Evolutionary conservation across 495 filamentous ascomycete genomes (phyloP).

Genomic region (Stereocaulon alpinum): DNA sequence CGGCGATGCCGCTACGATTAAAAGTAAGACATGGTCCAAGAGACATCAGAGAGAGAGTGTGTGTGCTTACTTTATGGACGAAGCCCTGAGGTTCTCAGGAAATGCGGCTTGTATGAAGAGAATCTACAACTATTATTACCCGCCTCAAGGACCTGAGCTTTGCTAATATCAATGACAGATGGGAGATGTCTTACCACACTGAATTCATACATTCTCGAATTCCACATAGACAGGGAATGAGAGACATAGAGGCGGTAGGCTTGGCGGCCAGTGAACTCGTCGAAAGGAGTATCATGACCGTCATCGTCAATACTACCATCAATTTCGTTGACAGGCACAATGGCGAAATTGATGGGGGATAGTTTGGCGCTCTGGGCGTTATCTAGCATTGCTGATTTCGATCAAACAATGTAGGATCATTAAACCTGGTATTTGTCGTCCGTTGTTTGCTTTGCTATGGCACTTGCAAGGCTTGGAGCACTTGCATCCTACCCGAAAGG

Average conservation of each 20-base stretch:
- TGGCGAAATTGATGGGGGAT: neutral
- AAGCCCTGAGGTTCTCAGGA: conserved; percentile 34
- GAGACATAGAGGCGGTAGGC: conserved; percentile 33
- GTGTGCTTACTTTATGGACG: conserved; percentile 29
- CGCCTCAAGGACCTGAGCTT: conserved; percentile 11
- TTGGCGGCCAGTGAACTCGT: neutral
- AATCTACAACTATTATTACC: conserved; percentile 23
- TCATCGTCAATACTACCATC: neutral
- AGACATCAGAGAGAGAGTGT: neutral
- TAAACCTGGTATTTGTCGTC: neutral
- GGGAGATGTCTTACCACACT: conserved; percentile 32
- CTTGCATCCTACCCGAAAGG: too few relatives aligned
- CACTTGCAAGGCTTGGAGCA: too few relatives aligned
- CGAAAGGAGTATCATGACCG: neutral
- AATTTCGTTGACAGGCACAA: neutral
- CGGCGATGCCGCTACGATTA: conserved; percentile 28
- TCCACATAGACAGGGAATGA: conserved; percentile 51
- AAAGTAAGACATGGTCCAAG: neutral
- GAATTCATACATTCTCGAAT: conserved; percentile 48
- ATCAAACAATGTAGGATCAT: neutral
- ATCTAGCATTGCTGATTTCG: neutral
- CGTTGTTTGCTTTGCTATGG: too few relatives aligned
- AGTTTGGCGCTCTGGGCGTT: neutral
- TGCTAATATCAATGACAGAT: conserved; percentile 29
- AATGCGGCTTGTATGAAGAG: conserved; percentile 41